Percentiles rank a stretch among this genome's conserved stretches.
Conservation (phyloP, 2,329 filamentous ascomycete species). For the Fusarium mexicanum region DNA sequence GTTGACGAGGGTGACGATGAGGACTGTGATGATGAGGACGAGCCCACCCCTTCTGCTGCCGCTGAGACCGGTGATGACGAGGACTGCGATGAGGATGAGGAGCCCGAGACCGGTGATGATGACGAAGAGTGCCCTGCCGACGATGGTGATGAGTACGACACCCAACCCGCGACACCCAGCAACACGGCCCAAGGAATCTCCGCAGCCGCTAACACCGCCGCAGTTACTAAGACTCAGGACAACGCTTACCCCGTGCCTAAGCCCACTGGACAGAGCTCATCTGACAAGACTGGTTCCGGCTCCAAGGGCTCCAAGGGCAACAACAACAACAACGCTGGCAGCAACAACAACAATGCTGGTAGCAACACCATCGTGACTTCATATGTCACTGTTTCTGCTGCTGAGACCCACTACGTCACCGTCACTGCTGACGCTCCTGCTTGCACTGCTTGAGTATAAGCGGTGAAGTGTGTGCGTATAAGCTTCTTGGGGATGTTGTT, state of each 20-base stretch:
- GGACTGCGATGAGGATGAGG: slow-evolving; percentile 27
- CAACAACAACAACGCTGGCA: not conserved
- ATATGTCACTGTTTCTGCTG: slow-evolving; percentile 24
- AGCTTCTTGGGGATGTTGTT: not conserved
- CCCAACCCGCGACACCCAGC: not conserved
- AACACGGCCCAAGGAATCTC: not conserved
- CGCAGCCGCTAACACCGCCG: not conserved
- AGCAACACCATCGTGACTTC: slow-evolving; percentile 19
- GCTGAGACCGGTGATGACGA: slow-evolving; percentile 26
- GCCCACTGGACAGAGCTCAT: not conserved
- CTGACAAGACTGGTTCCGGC: not conserved
- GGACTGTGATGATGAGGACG: slow-evolving; percentile 24
- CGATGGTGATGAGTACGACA: slow-evolving; percentile 24
- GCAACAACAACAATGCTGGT: not conserved
- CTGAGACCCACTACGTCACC: slow-evolving; percentile 7
- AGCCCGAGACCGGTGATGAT: slow-evolving; percentile 11
- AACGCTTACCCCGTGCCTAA: not conserved
- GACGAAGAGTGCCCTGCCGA: slow-evolving; percentile 36
- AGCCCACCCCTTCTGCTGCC: not conserved
- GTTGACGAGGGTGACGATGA: slow-evolving; percentile 21
- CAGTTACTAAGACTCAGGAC: not conserved
- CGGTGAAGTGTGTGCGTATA: not conserved
- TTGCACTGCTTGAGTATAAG: slow-evolving; percentile 18
- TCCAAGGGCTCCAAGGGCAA: not conserved
- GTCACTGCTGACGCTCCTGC: slow-evolving; percentile 24